Evolutionary conservation across 2,329 filamentous ascomycete genomes (phyloP), one percentile per base, ranked within the genome.

Genomic region (Aspergillus awamori): DNA sequence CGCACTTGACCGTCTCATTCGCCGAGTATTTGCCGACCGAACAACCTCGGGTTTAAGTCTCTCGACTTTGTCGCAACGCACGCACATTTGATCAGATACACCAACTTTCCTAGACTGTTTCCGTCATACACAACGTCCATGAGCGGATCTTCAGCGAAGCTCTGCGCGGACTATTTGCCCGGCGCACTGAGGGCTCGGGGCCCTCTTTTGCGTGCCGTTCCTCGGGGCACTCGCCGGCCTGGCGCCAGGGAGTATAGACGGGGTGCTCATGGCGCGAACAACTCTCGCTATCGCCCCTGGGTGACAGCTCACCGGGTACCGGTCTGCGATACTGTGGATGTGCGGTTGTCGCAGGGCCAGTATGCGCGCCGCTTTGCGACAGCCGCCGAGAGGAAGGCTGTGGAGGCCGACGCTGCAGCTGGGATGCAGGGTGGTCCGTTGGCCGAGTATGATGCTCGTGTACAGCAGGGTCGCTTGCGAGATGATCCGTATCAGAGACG

Each of bases 401-500:
- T 48, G 53, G 13, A 45, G 10, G 24, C 28, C 8, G 62, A 53
- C 11, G 38, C 43, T 26, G 48, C 55, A 53, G 45, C 59, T 57
- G 43, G 62, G n/a, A 62, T 64, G 30, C 57, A 59, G 26, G 71
- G 73, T 63, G 93, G 93, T 0, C 95, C 95, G 2, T 84, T 98
- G 71, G 85, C 88, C 65, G 94, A 98, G 77, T 99, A 99, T 76
- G 90, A 97, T 75, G 83, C 84, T 62, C 86, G 94, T 51, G 93
- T 99, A 8, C 82, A 87, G 51, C 80, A 83, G 47, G 92, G 93
- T 10, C 81, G 86, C 53, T 76, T 99, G 65, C 86, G 90, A 65
- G 92, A 98, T 75, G 95, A 99, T 74, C 87, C 92, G 66, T 91
- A 97, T 77, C 95, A 99, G 77, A 83, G 95, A 83, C 89, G 91